phyloP scores from a whole-genome alignment of 2,329 filamentous ascomycete species.

The Nemania sp. region DNA sequence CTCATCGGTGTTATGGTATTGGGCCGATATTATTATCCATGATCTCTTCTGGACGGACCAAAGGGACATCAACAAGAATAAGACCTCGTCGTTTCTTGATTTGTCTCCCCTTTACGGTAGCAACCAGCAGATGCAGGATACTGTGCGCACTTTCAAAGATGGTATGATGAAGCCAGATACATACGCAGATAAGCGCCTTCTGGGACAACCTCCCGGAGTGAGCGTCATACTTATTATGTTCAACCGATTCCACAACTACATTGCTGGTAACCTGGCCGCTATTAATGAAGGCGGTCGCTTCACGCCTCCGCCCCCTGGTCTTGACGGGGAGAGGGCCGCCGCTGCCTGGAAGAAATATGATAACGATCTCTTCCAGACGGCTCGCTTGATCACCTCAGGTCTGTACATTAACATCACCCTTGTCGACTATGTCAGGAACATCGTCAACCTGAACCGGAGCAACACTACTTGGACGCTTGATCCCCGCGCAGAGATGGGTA shows the following conservation, averaged over 20 bases:
- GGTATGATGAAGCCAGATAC: conserved; percentile 79
- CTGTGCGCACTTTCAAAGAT: conserved; percentile 75
- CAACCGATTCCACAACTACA: conserved; percentile 88
- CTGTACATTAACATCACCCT: conserved; percentile 84
- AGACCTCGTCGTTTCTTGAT: conserved; percentile 78
- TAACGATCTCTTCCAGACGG: conserved; percentile 83
- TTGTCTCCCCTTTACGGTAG: conserved; percentile 78
- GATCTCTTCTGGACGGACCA: conserved; percentile 79
- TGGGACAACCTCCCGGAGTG: conserved; percentile 78
- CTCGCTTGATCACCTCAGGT: conserved; percentile 78
- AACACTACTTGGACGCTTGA: conserved; percentile 87
- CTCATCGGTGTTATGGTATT: conserved; percentile 78
- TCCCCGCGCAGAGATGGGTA: conserved; percentile 76
- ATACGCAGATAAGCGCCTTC: conserved; percentile 77
- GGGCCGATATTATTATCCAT: conserved; percentile 79
- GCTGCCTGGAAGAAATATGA: conserved; percentile 76
- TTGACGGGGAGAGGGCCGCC: conserved; percentile 62
- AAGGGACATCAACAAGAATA: conserved; percentile 64
- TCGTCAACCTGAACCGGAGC: conserved; percentile 76
- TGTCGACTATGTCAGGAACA: conserved; percentile 82
- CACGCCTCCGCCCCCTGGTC: conserved; percentile 67
- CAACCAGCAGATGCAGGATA: conserved; percentile 73
- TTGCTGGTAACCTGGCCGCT: conserved; percentile 80
- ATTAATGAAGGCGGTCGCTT: conserved; percentile 90
- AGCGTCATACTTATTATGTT: conserved; percentile 81